A percentile compares a stretch with the other conserved stretches of the same genome.
These are phyloP conservation scores for Podila clonocystis DNA, from an alignment of 192 early-diverging fungal genomes.

Conservation along the genomic window DNA sequence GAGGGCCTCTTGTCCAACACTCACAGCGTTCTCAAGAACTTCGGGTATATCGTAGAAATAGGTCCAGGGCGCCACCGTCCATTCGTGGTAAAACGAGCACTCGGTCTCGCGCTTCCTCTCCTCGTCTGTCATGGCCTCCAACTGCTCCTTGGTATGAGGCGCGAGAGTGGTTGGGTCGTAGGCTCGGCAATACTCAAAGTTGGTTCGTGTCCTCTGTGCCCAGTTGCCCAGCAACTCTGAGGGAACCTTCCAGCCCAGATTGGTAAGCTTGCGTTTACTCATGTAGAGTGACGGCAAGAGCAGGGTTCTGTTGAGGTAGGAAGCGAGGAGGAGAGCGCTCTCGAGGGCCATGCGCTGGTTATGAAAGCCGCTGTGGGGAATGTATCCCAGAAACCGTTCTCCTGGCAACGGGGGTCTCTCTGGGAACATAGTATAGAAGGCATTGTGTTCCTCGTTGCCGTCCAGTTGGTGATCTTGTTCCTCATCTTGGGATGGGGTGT, in stretches of 20 bases:
- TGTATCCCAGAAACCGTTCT: slow-evolving; percentile 50
- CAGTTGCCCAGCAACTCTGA: background rate
- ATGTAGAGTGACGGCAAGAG: slow-evolving; percentile 49
- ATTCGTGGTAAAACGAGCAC: slow-evolving; percentile 5
- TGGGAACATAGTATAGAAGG: slow-evolving; percentile 16
- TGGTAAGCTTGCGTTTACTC: background rate
- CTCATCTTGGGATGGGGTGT: background rate
- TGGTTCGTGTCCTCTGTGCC: background rate
- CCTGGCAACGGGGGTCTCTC: background rate
- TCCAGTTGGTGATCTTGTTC: background rate
- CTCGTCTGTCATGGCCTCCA: background rate
- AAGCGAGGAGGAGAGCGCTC: slow-evolving; percentile 54
- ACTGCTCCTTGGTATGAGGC: no score
- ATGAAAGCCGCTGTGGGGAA: slow-evolving; percentile 59
- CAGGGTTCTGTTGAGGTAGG: slow-evolving; percentile 52
- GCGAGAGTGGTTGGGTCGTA: no score
- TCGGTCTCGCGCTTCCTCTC: background rate
- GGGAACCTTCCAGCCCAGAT: background rate
- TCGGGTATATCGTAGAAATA: slow-evolving; percentile 7
- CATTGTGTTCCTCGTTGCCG: background rate
- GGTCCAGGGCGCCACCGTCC: slow-evolving; percentile 16
- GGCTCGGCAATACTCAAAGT: background rate
- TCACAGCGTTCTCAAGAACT: background rate
- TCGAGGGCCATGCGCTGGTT: slow-evolving; percentile 58
- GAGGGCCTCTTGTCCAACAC: background rate